phyloP scores from a whole-genome alignment of 2,329 filamentous ascomycete species.

The Annulohypoxylon truncatum region DNA sequence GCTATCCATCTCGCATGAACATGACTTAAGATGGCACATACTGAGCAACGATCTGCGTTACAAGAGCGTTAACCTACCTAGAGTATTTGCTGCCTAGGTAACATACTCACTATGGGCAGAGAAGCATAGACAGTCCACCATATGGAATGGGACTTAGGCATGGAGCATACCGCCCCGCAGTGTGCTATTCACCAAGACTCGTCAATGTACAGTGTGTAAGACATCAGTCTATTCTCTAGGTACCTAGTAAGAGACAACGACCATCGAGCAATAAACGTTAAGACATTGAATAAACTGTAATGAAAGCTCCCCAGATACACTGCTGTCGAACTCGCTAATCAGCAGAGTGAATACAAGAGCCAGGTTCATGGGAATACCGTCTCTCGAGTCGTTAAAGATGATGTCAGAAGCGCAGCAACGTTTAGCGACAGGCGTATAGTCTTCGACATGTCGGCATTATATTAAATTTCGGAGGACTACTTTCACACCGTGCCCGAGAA shows the following conservation, averaged over 20 bases:
- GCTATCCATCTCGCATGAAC: constrained; percentile 39
- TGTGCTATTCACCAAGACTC: constrained; percentile 29
- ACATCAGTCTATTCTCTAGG: constrained; percentile 30
- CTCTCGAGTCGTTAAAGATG: constrained; percentile 24
- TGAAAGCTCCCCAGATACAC: background rate
- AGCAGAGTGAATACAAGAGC: constrained; percentile 8
- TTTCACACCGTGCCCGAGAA: background rate
- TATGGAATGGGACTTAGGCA: constrained; percentile 44
- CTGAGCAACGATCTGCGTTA: constrained; percentile 37
- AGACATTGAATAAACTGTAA: constrained; percentile 33
- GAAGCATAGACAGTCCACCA: constrained; percentile 27
- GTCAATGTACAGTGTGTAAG: constrained; percentile 35
- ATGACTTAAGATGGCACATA: constrained; percentile 37
- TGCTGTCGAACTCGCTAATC: constrained; percentile 13
- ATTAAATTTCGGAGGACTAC: background rate
- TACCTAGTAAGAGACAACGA: constrained; percentile 34
- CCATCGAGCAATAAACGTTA: constrained; percentile 40
- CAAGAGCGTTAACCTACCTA: constrained; percentile 42
- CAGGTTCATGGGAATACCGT: background rate
- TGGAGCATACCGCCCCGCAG: constrained; percentile 44
- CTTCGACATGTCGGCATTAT: background rate
- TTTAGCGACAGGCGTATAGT: background rate
- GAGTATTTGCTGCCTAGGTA: constrained; percentile 18
- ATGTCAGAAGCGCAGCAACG: constrained; percentile 1
- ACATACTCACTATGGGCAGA: constrained; percentile 18